Conservation (phyloP, 2,329 filamentous ascomycete genomes). For the Remersonia thermophila region DNA sequence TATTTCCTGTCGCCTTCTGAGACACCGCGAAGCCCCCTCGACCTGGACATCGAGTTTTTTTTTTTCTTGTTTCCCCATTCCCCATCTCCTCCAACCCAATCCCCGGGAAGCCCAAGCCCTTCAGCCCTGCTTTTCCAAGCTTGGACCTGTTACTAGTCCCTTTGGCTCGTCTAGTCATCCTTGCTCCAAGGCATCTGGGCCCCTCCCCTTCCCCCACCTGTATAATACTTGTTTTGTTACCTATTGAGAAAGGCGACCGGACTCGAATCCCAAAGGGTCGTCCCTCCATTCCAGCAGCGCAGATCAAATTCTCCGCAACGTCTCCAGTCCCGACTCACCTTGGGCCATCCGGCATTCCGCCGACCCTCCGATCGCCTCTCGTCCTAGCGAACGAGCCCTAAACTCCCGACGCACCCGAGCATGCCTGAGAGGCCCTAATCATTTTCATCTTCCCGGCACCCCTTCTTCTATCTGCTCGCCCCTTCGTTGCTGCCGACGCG, state of each 20-base stretch:
- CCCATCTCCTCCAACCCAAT: no score
- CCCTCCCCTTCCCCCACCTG: constrained; percentile 1
- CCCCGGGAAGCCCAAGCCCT: no score
- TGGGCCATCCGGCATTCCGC: no score
- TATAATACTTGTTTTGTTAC: no score
- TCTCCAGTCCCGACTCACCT: no score
- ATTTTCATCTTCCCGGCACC: no score
- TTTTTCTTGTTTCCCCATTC: neutral
- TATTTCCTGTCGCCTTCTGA: no score
- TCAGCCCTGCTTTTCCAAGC: constrained; percentile 4
- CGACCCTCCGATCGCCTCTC: constrained; percentile 1
- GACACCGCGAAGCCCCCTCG: no score
- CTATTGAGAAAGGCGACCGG: no score
- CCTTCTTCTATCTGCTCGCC: constrained; percentile 4
- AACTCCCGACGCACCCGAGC: constrained; percentile 1
- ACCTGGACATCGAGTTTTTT: no score
- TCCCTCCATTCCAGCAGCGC: constrained; percentile 3
- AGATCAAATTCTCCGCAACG: no score
- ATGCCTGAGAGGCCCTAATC: constrained; percentile 12
- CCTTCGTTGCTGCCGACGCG: constrained; percentile 9
- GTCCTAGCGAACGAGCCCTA: neutral
- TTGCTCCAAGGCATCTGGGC: constrained; percentile 2
- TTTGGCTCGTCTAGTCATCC: constrained; percentile 8
- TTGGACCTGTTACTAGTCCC: constrained; percentile 13
- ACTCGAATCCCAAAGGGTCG: no score